These are phyloP conservation scores for Forsythia viridissima DNA, from an alignment of 257 asterid species.

Conservation along the genomic window DNA sequence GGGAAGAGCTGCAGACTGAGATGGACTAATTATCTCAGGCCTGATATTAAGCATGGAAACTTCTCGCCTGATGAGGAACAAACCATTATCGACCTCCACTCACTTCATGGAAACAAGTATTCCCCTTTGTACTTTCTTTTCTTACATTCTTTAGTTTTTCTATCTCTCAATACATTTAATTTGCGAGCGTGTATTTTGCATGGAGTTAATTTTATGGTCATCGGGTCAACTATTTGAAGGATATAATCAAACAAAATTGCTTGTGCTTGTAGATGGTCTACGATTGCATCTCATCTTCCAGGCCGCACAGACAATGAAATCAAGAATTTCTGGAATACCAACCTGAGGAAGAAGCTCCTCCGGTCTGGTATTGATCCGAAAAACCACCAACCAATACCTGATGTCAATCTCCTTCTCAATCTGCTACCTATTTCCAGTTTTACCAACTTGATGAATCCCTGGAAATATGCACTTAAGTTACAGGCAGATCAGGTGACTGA, in stretches of 20 bases:
- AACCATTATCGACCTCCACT: slow-evolving; percentile 41
- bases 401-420: slow-evolving; percentile 20
- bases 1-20: slow-evolving; percentile 53
- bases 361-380: slow-evolving; percentile 49
- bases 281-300: slow-evolving; percentile 57
- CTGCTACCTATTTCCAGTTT: too few relatives aligned
- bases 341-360: too few relatives aligned
- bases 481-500: slow-evolving; percentile 25
- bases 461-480: slow-evolving; percentile 26
- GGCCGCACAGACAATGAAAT: slow-evolving; percentile 65
- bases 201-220: too few relatives aligned
- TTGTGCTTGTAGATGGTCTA: slow-evolving; percentile 53
- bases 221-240: too few relatives aligned
- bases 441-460: slow-evolving; percentile 18
- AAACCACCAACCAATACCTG: slow-evolving; percentile 45
- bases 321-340: too few relatives aligned
- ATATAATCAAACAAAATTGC: neutral
- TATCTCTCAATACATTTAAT: too few relatives aligned
- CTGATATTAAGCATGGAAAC: slow-evolving; percentile 38
- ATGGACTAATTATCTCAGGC: slow-evolving; percentile 24
- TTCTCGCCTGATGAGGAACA: slow-evolving; percentile 42
- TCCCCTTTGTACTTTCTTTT: too few relatives aligned
- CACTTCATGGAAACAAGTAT: slow-evolving; percentile 45
- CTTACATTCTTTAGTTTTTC: neutral
- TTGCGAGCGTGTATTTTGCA: too few relatives aligned